A percentile compares a stretch with the other conserved stretches of the same genome.
These are phyloP conservation scores for Glebionis coronaria DNA, from an alignment of 129 eudicot species.

Conservation along the genomic window DNA sequence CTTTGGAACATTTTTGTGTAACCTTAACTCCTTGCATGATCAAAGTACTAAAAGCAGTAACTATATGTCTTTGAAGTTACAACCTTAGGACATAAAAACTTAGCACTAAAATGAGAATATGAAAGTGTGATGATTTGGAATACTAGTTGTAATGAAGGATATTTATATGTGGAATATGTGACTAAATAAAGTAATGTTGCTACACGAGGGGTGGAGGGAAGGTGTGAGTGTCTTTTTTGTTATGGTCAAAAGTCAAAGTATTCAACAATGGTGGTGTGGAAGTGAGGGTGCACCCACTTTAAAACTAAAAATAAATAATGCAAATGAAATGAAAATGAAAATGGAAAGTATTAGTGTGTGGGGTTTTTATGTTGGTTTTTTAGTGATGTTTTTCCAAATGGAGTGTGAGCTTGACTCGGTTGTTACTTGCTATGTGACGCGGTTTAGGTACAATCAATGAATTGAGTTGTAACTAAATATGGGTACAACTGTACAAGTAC, in stretches of 20 bases:
- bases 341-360: neutral
- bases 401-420: slow-evolving; percentile 22
- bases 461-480: slow-evolving; percentile 13
- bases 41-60: slow-evolving; percentile 13
- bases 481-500: slow-evolving; percentile 20
- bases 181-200: slow-evolving; percentile 8
- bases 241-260: slow-evolving; percentile 68
- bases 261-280: slow-evolving; percentile 40
- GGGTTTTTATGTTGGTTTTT: neutral
- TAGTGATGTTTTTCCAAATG: slow-evolving; percentile 1
- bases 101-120: neutral
- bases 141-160: slow-evolving; percentile 20
- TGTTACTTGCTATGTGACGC: slow-evolving; percentile 21
- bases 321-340: slow-evolving; percentile 23
- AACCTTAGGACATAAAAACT: too few species aligned
- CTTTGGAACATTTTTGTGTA: slow-evolving; percentile 28
- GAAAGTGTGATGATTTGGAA: slow-evolving; percentile 6
- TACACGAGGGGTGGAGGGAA: slow-evolving; percentile 59
- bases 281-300: slow-evolving; percentile 38
- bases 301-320: slow-evolving; percentile 38
- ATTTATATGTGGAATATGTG: slow-evolving; percentile 24
- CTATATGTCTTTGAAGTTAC: neutral
- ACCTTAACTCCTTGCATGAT: slow-evolving; percentile 41
- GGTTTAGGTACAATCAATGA: slow-evolving; percentile 24
- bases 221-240: slow-evolving; percentile 46